Percentiles rank a stretch among this genome's conserved stretches.
phyloP scores from a whole-genome alignment of 805 yeast species.

The Wickerhamiella occidentalis region DNA sequence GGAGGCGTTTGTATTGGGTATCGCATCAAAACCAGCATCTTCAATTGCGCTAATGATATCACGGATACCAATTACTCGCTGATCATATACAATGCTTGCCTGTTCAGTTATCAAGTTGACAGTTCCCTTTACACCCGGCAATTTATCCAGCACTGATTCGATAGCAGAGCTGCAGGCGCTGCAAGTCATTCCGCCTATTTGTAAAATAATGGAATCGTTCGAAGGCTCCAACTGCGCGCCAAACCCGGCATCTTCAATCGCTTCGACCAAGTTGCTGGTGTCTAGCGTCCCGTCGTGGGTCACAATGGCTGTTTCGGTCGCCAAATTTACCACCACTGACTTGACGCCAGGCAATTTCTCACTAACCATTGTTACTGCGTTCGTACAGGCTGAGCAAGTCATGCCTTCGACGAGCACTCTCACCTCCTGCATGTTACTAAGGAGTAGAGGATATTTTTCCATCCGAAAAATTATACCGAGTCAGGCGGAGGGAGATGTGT shows the following conservation, averaged over 20 bases:
- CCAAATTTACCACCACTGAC: constrained; percentile 50
- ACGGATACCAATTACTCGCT: constrained; percentile 43
- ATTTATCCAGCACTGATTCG: constrained; percentile 34
- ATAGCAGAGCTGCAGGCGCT: constrained; percentile 42
- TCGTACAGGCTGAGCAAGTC: constrained; percentile 85
- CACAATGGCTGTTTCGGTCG: constrained; percentile 62
- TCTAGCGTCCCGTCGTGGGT: constrained; percentile 32
- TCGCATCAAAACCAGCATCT: constrained; percentile 43
- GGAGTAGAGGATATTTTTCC: neutral
- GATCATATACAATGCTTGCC: constrained; percentile 42
- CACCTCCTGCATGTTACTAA: constrained; percentile 6
- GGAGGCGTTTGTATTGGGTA: constrained; percentile 37
- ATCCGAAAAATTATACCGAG: neutral
- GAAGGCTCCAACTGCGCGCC: constrained; percentile 33
- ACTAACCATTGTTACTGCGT: constrained; percentile 49
- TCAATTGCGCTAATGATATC: constrained; percentile 42
- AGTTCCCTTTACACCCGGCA: constrained; percentile 41
- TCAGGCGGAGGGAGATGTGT: neutral
- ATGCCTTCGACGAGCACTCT: constrained; percentile 45
- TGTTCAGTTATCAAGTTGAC: constrained; percentile 45
- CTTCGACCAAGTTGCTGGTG: constrained; percentile 33
- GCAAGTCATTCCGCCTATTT: constrained; percentile 51
- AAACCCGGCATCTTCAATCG: constrained; percentile 69
- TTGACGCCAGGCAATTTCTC: constrained; percentile 39
- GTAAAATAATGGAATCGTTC: constrained; percentile 22